A percentile compares a stretch with the other conserved stretches of the same genome.
These are phyloP conservation scores for Alternaria angustiovoidea DNA, from an alignment of 2,329 filamentous ascomycete species.

Conservation along the genomic window DNA sequence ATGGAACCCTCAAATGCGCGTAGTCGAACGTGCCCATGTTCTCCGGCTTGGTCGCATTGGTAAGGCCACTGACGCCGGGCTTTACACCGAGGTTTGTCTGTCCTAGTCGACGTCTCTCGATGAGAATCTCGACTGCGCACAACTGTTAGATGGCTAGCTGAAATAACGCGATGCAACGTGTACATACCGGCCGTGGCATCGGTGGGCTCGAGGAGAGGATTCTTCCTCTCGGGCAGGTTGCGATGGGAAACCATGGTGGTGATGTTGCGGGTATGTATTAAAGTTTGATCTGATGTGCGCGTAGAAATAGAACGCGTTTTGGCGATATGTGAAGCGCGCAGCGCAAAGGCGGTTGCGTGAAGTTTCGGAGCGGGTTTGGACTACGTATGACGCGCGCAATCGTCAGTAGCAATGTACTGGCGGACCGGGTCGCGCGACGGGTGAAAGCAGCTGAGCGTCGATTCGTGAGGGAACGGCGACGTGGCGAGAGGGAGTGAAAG, in stretches of 20 bases:
- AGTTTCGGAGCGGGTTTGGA: slow-evolving; percentile 15
- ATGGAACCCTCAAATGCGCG: slow-evolving; percentile 88
- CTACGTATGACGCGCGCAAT: slow-evolving; percentile 28
- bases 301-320: slow-evolving; percentile 26
- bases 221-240: slow-evolving; percentile 67
- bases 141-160: slow-evolving; percentile 31
- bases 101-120: slow-evolving; percentile 85
- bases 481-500: slow-evolving; percentile 11
- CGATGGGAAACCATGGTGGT: slow-evolving; percentile 50
- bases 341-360: slow-evolving; percentile 30
- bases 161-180: slow-evolving; percentile 34
- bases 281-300: not conserved
- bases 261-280: slow-evolving; percentile 6
- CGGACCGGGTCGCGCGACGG: slow-evolving; percentile 17
- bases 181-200: slow-evolving; percentile 70
- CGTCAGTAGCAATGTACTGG: slow-evolving; percentile 16
- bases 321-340: slow-evolving; percentile 34
- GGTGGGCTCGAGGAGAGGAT: slow-evolving; percentile 70
- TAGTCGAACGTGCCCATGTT: slow-evolving; percentile 91
- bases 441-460: slow-evolving; percentile 16
- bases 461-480: slow-evolving; percentile 9
- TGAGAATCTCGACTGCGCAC: slow-evolving; percentile 63
- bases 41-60: slow-evolving; percentile 74
- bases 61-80: slow-evolving; percentile 74
- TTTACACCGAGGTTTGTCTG: slow-evolving; percentile 91